Evolutionary conservation across 139 green algal genomes (phyloP).

Genomic region (Raphidocelis subcapitata): DNA sequence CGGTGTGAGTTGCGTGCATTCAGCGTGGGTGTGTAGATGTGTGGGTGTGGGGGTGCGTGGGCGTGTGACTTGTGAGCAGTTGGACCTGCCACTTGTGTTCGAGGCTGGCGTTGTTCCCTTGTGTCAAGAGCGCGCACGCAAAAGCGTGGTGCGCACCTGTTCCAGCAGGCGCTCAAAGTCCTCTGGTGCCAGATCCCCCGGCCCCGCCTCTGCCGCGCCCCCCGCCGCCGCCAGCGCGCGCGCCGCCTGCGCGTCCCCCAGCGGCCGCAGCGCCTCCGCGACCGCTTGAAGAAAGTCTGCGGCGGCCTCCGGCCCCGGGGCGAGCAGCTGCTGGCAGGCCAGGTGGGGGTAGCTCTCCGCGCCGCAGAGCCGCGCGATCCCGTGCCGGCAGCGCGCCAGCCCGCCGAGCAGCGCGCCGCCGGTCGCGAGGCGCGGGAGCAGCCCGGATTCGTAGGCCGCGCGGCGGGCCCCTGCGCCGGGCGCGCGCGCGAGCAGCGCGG

Average conservation of each 20-base stretch:
- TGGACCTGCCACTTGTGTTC: too few relatives aligned
- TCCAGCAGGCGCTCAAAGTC: background rate
- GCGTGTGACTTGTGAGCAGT: too few relatives aligned
- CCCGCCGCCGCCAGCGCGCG: too few relatives aligned
- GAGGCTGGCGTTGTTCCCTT: too few relatives aligned
- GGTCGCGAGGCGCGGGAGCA: slow-evolving; percentile 8
- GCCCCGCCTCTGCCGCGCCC: too few relatives aligned
- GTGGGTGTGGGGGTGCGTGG: too few relatives aligned
- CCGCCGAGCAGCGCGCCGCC: background rate
- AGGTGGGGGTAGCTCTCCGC: background rate
- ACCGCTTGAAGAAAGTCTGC: background rate
- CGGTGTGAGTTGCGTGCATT: too few relatives aligned
- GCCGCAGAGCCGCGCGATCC: background rate
- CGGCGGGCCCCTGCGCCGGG: background rate
- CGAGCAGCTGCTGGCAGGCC: background rate
- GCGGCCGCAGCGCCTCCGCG: background rate
- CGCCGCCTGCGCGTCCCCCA: background rate
- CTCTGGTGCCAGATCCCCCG: background rate
- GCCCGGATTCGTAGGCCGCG: slow-evolving; percentile 4
- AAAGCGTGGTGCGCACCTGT: too few relatives aligned
- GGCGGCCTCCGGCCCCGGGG: background rate
- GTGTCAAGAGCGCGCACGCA: too few relatives aligned
- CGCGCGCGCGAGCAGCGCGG: background rate
- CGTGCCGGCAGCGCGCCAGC: slow-evolving; percentile 9
- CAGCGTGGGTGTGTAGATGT: too few relatives aligned